These are phyloP conservation scores for Geoglossum glabrum DNA, from an alignment of 495 filamentous ascomycete species.

Conservation along the genomic window DNA sequence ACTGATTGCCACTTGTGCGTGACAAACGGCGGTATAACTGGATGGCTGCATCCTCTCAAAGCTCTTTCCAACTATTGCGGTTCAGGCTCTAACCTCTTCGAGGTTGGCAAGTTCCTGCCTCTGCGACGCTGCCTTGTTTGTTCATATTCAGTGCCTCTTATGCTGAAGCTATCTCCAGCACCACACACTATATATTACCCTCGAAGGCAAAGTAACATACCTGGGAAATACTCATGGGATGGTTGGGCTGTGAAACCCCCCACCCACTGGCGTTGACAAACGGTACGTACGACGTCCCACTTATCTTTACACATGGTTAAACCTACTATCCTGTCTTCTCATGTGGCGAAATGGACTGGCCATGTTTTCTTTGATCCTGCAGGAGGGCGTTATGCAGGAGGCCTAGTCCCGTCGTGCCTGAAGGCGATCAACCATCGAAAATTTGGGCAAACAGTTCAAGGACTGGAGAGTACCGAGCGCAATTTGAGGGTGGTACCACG, in stretches of 20 bases:
- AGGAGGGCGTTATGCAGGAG: not conserved
- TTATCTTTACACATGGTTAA: slow-evolving; percentile 1
- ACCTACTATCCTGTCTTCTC: not conserved
- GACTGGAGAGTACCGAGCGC: not conserved
- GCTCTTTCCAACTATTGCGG: not conserved
- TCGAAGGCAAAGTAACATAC: not conserved
- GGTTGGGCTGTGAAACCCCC: not conserved
- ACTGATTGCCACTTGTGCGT: slow-evolving; percentile 1
- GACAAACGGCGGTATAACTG: slow-evolving; percentile 3
- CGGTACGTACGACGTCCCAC: not conserved
- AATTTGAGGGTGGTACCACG: not conserved
- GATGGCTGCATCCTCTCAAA: not conserved
- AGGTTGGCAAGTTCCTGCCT: not conserved
- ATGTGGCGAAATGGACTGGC: not conserved
- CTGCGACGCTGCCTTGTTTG: not conserved
- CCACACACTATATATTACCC: not conserved
- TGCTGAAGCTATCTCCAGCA: not conserved
- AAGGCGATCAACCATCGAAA: not conserved
- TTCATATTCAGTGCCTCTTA: not conserved
- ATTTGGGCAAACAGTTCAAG: not conserved
- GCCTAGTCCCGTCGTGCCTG: slow-evolving; percentile 1
- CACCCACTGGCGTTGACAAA: not conserved
- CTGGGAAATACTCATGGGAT: not conserved
- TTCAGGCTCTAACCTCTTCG: not conserved
- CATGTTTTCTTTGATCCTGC: slow-evolving; percentile 3